Base-by-base conservation (phyloP, 1,284 basidiomycete species). In the Malassezia cuniculi region DNA sequence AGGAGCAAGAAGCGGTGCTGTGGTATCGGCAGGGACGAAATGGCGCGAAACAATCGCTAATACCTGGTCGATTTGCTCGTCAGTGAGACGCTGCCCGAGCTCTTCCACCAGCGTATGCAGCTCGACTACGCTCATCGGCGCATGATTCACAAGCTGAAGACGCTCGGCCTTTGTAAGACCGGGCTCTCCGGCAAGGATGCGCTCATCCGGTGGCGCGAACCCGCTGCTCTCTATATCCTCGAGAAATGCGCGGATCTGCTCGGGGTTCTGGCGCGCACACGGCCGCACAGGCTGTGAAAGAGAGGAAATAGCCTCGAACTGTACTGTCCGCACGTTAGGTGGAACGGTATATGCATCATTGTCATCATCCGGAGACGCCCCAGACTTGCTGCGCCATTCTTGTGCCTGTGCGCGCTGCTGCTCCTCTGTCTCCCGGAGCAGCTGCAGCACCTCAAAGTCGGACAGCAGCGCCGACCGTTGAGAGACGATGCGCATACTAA, bases 81-180 rank as follows among this genome's bases (percentile, higher is more conserved):
- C 42, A 11, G 8, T 31, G 25, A 45, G 24, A 14, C 42, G 42
- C 21, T 45, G 36, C 6, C 42, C 42, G 7, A 93, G 77, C 14
- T 78, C 75, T 12, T 81, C 75, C 70, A 87, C 81, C 26, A 73
- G 71, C 16, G 85, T 80, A 55, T 93, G 89, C 16, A 94, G 76
- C 62, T 87, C 85, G 20, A 93, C 84, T 0, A 79, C 71, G 34
- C 78, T 75, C 4, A 75, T 78, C 1, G 87, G 89, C 0, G 81
- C 81, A 11, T 90, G 74, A 62, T 94, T 93, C 32, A 85, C 78
- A 24, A 90, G 75, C 63, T 90, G 85, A 4, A 94, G 73, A 54
- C 87, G 84, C 71, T 94, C 87, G 4, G 81, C 78, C 58, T 89
- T 90, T 0, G 85, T 89, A 46, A 94, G 71, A 7, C 76, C 75